phyloP scores from a whole-genome alignment of 1,284 basidiomycete genomes.

The Puccinia horiana region DNA sequence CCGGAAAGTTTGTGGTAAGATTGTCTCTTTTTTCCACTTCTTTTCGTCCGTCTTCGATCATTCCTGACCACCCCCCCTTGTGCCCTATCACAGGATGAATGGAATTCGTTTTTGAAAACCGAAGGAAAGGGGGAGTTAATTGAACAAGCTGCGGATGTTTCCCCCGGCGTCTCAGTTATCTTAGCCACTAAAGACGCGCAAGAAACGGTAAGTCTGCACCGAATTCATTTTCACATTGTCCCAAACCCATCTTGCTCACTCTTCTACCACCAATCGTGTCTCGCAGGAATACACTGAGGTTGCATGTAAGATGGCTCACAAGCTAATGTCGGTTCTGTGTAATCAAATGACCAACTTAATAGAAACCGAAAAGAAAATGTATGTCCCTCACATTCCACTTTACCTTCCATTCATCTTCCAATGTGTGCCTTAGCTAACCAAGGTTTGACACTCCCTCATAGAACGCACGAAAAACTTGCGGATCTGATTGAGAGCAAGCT shows the following conservation, averaged over 20 bases:
- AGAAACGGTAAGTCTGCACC: slow-evolving; percentile 61
- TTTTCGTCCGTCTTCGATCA: neutral
- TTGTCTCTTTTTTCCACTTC: slow-evolving; percentile 63
- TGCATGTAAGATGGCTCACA: slow-evolving; percentile 79
- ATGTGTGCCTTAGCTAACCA: neutral
- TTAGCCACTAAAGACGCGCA: slow-evolving; percentile 88
- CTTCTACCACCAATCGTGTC: neutral
- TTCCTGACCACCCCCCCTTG: neutral
- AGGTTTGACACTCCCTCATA: slow-evolving; percentile 5
- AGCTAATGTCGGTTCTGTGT: slow-evolving; percentile 80
- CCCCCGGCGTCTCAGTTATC: slow-evolving; percentile 71
- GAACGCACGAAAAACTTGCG: slow-evolving; percentile 78
- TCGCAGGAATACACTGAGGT: slow-evolving; percentile 30
- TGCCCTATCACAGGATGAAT: slow-evolving; percentile 50
- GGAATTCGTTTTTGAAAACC: slow-evolving; percentile 62
- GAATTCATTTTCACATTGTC: neutral
- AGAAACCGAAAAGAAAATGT: slow-evolving; percentile 82
- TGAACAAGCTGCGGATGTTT: slow-evolving; percentile 72
- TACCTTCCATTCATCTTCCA: neutral
- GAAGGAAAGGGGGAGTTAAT: neutral
- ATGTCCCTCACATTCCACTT: neutral
- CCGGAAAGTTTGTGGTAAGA: slow-evolving; percentile 79
- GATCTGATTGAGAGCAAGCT: slow-evolving; percentile 80
- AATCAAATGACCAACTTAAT: slow-evolving; percentile 87
- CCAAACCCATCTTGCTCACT: neutral